These are phyloP conservation scores for Xylaria venustula DNA, from an alignment of 495 filamentous ascomycete genomes.

Conservation along the genomic window DNA sequence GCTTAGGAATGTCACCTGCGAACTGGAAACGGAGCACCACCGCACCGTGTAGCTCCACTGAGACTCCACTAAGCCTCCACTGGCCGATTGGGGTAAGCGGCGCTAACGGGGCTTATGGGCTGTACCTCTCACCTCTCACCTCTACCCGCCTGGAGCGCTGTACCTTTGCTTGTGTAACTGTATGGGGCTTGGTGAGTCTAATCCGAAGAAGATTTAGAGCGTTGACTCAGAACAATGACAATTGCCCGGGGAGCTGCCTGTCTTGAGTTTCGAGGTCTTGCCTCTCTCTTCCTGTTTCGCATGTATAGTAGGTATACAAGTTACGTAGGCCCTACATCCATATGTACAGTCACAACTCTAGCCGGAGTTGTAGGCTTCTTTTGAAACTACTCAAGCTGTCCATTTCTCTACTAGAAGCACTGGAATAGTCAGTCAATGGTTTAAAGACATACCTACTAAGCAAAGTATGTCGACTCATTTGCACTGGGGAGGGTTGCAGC, in stretches of 20 bases:
- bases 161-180: too few species aligned
- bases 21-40: conserved; percentile 11
- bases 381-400: too few species aligned
- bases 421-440: too few species aligned
- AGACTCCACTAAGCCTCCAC: neutral
- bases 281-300: neutral
- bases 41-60: neutral
- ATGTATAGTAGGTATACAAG: too few species aligned
- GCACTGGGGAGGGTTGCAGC: neutral
- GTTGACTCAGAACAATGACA: conserved; percentile 10
- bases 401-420: too few species aligned
- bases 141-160: neutral
- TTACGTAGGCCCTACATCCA: too few species aligned
- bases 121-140: too few species aligned
- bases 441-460: too few species aligned
- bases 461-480: neutral
- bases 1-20: too few species aligned
- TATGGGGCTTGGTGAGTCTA: neutral
- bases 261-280: neutral
- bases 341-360: too few species aligned
- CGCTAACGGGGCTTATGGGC: too few species aligned
- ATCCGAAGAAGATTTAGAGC: neutral
- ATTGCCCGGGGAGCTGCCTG: neutral
- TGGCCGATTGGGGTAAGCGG: conserved; percentile 7
- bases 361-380: too few species aligned